Percentiles rank a stretch among this genome's conserved stretches.
Conservation (phyloP, 768 basidiomycete species). For the Aureoboletus auriporus region DNA sequence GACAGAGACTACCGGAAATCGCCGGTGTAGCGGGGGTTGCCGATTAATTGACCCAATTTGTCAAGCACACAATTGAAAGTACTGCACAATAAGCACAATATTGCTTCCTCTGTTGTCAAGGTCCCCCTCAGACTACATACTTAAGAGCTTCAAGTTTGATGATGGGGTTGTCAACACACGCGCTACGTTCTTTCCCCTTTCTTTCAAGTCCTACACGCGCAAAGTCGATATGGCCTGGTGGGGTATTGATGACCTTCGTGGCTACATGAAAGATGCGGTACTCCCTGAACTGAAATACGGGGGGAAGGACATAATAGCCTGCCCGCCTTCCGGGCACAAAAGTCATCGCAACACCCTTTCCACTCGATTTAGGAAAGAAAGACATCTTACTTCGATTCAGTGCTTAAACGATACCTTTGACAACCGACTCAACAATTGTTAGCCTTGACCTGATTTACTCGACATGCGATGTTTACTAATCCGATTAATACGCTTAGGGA, state of each 20-base stretch:
- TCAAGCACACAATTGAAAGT: too few relatives aligned
- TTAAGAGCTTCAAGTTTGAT: constrained; percentile 13
- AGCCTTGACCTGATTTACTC: neutral
- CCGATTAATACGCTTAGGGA: constrained; percentile 17
- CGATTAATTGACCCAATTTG: constrained; percentile 11
- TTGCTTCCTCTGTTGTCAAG: constrained; percentile 19
- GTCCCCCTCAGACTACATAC: constrained; percentile 2
- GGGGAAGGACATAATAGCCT: constrained; percentile 6
- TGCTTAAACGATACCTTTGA: constrained; percentile 26
- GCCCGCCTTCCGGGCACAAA: constrained; percentile 29
- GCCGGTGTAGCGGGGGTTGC: constrained; percentile 22
- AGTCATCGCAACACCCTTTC: constrained; percentile 33
- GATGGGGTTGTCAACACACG: neutral
- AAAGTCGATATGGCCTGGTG: constrained; percentile 21
- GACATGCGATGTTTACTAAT: constrained; percentile 1
- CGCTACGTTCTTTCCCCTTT: neutral
- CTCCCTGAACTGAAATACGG: constrained; percentile 31
- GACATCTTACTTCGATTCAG: constrained; percentile 29
- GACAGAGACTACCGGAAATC: constrained; percentile 13
- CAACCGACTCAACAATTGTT: constrained; percentile 27
- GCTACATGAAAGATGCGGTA: constrained; percentile 32
- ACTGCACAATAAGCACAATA: constrained; percentile 15
- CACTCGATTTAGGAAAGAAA: constrained; percentile 29
- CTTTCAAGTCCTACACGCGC: neutral
- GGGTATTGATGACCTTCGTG: constrained; percentile 31